Evolutionary conservation across 345 rosid species (phyloP).

Genomic region (Lenwebbia sp.): DNA sequence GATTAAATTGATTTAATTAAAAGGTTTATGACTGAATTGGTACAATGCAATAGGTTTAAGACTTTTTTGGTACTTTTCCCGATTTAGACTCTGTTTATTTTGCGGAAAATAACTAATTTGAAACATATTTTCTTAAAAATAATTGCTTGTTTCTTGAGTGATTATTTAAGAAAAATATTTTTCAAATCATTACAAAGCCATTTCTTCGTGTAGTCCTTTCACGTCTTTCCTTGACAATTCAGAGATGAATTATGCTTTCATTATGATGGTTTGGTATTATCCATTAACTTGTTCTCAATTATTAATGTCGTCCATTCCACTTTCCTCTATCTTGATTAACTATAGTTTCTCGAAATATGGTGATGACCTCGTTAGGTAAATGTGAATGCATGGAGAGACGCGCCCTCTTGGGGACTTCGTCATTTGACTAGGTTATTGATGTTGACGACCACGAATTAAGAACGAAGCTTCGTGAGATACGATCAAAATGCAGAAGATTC

Average conservation of each 20-base stretch:
- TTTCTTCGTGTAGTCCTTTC: neutral
- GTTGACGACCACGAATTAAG: neutral
- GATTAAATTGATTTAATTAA: too few species aligned
- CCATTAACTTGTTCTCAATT: neutral
- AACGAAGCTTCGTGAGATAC: neutral
- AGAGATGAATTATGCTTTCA: neutral
- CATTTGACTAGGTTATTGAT: neutral
- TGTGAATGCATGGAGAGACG: neutral
- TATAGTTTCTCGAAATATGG: neutral
- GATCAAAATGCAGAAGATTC: neutral
- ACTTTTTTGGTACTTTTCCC: too few species aligned
- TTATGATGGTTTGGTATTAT: neutral
- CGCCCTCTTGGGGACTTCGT: neutral
- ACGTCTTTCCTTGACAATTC: neutral
- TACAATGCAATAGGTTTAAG: too few species aligned
- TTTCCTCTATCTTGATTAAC: neutral
- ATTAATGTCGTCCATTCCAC: neutral
- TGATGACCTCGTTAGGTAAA: neutral
- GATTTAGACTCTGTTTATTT: too few species aligned
- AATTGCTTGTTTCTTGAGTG: too few species aligned
- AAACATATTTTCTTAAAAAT: too few species aligned
- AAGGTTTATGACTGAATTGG: too few species aligned
- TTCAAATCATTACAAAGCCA: neutral
- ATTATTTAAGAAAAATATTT: too few species aligned
- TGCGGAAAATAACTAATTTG: too few species aligned